Evolutionary conservation across 306 rosid genomes (phyloP).

Genomic region (Prunus mongolica): DNA sequence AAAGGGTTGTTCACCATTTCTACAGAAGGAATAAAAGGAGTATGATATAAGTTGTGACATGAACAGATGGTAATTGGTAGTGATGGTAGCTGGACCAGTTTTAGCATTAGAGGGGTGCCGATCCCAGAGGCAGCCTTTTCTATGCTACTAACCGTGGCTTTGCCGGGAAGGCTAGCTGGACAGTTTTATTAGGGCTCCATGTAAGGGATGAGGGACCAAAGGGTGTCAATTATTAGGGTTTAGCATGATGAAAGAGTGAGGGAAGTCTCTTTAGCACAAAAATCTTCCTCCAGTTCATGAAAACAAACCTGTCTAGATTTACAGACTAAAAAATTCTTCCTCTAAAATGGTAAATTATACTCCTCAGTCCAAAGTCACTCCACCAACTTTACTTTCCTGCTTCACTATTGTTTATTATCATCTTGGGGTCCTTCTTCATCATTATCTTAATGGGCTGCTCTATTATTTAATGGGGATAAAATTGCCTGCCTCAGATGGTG

Average conservation of each 20-base stretch:
- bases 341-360: not conserved
- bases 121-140: not conserved
- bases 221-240: not conserved
- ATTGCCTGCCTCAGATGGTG: conserved; percentile 2
- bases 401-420: not conserved
- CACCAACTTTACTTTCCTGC: conserved; percentile 3
- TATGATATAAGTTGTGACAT: not conserved
- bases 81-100: not conserved
- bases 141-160: not conserved
- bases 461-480: not conserved
- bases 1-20: not conserved
- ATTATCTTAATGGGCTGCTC: not conserved
- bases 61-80: not conserved
- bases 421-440: not conserved
- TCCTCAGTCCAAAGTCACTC: not conserved
- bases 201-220: not conserved
- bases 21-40: not conserved
- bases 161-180: not conserved
- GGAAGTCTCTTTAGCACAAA: not conserved
- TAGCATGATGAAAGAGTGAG: not conserved
- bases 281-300: not conserved
- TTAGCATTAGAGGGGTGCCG: not conserved
- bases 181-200: not conserved
- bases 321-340: not conserved
- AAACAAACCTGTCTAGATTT: not conserved